Evolutionary conservation across 768 basidiomycete species (phyloP), one percentile per base, ranked within the genome.

Genomic region (Termitomyces sp.): DNA sequence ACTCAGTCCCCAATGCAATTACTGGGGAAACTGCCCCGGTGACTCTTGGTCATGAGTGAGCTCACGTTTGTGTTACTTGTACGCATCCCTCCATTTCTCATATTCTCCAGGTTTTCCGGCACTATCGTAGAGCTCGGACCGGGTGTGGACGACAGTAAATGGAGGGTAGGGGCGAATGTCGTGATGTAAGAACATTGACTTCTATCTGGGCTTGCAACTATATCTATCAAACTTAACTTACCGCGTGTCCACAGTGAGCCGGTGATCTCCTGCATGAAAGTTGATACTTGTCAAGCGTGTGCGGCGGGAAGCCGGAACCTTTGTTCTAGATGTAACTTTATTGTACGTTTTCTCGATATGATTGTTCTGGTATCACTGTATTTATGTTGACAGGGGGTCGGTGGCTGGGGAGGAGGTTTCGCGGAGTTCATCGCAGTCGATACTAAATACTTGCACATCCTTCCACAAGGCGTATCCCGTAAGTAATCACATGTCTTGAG

Each of bases 31-130:
- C 63, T 2, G 61, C 76, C 2, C 79, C 80, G 0, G 64, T 77
- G 13, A 75, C 72, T 4, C 66, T 80, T 36, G 79, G 79, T 0
- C 80, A 82, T 58, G 79, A 80, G 76, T 79, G 49, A 22, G 69
- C 62, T 49, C 7, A 27, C 26, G 10, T 26, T 41, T 26, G n/a
- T 9, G 7, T 18, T 29, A 0, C 58, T 29, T 46, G 43, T 50
- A 12, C 39, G 5, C 16, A 46, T 20, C 6, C 14, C 27, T n/a
- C 18, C 3, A 1, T 41, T 52, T 41, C 43, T 46, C 10, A 55
- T 29, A 5, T 24, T 5, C 0, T 18, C 8, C 52, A 74, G 72
- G 53, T 71, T 74, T 46, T 68, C 72, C 26, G 74, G 74, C 1
- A 72, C 70, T 22, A 70, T 75, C 36, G 67, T 68, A 14, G 71